Base-by-base conservation (phyloP, 2,329 filamentous ascomycete genomes). In the Thelonectria olida region DNA sequence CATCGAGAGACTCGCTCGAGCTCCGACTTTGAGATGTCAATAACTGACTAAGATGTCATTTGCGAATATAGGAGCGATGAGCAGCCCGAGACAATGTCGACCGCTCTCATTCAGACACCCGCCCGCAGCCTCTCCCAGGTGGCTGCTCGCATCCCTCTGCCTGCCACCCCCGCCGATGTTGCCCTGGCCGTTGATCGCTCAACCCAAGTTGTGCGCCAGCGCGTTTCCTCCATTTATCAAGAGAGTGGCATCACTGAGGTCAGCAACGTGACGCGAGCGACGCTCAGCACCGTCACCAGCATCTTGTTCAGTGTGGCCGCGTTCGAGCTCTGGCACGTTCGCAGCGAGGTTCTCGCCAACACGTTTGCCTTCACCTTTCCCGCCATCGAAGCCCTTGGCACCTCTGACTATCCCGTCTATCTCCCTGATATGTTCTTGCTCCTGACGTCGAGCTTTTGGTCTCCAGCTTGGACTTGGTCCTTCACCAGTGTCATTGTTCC, bases 381-480 rank as follows among this genome's bases (percentile, higher is more conserved):
- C 5, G 83, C 88, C 27, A 75, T 91, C 54, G 67, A 76, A 12
- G 75, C 81, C 19, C 75, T 92, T 20, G 81, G 83, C 58, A 86
- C 85, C 13, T 79, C 81, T 7, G 85, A 87, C 63, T 83, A 87
- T 65, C 81, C 87, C 3, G 82, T 97, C 63, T 84, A 87, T 70
- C 78, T 96, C 19, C 93, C 94, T 0, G 92, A 98, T 76, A 82
- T 97, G 69, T 96, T 96, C 77, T 78, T 90, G 27, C 81, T 97
- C 8, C 78, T 97, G 36, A 92, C 90, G 1, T 80, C 85, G 38
- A 85, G 85, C 23, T 98, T 97, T 84, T 98, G 95, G 95, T 89
- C 87, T 0, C 91, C 94, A 0, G 87, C 91, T 56, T 82, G 89
- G 7, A 83, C 93, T 19, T 98, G 94, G 93, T 75, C 87, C 5